These are phyloP conservation scores for Termitomyces eurrhizus DNA, from an alignment of 768 basidiomycete genomes.

Conservation along the genomic window DNA sequence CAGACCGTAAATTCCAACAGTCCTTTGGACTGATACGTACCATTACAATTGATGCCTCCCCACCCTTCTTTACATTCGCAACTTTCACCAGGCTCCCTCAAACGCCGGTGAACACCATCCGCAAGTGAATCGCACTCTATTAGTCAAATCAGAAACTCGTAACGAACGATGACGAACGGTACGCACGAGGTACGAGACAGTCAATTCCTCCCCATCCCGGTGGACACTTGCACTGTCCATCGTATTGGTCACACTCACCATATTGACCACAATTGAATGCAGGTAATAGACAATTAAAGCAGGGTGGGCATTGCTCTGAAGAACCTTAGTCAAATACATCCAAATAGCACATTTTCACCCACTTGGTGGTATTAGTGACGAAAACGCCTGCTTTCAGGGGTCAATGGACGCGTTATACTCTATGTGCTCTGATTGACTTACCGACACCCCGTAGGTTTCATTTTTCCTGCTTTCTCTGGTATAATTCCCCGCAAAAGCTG, in stretches of 20 bases:
- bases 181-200: slow-evolving; percentile 87
- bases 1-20: background rate
- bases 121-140: slow-evolving; percentile 92
- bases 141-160: slow-evolving; percentile 7
- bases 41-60: slow-evolving; percentile 97
- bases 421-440: slow-evolving; percentile 3
- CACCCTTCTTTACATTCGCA: slow-evolving; percentile 95
- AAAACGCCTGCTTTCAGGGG: slow-evolving; percentile 12
- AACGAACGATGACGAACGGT: background rate
- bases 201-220: slow-evolving; percentile 98
- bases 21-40: slow-evolving; percentile 36
- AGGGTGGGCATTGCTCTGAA: slow-evolving; percentile 70
- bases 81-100: slow-evolving; percentile 67
- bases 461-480: slow-evolving; percentile 12
- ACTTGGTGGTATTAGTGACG: slow-evolving; percentile 21
- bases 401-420: slow-evolving; percentile 2
- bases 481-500: slow-evolving; percentile 10
- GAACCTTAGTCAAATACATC: background rate
- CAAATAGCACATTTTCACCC: background rate
- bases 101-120: slow-evolving; percentile 81
- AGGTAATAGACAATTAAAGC: slow-evolving; percentile 95
- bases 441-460: slow-evolving; percentile 16
- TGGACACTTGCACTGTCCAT: slow-evolving; percentile 96
- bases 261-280: slow-evolving; percentile 92
- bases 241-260: slow-evolving; percentile 84